These are phyloP conservation scores for Oryza australiensis DNA, from an alignment of 176 grass and related monocot genomes.

Conservation along the genomic window DNA sequence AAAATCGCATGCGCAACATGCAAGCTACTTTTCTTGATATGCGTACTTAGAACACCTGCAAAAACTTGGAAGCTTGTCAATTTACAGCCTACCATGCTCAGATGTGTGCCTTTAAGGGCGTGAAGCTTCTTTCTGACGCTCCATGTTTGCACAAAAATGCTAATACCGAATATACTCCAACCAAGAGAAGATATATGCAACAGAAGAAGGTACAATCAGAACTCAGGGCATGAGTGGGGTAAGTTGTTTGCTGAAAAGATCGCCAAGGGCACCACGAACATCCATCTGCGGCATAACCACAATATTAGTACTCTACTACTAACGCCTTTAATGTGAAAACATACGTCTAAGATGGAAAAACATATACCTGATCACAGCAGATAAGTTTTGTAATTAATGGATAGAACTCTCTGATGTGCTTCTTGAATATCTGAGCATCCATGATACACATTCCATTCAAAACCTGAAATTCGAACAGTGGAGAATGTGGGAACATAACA, in stretches of 20 bases:
- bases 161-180: slow-evolving; percentile 34
- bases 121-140: slow-evolving; percentile 33
- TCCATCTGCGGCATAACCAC: slow-evolving; percentile 74
- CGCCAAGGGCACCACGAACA: slow-evolving; percentile 80
- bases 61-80: slow-evolving; percentile 28
- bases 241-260: slow-evolving; percentile 93
- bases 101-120: slow-evolving; percentile 19
- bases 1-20: slow-evolving; percentile 27
- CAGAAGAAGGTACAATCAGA: slow-evolving; percentile 22
- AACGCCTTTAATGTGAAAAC: background rate
- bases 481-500: slow-evolving; percentile 10
- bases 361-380: slow-evolving; percentile 92
- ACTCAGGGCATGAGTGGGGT: slow-evolving; percentile 71
- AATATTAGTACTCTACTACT: background rate
- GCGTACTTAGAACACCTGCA: slow-evolving; percentile 14
- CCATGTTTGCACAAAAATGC: slow-evolving; percentile 43
- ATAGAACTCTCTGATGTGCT: slow-evolving; percentile 91
- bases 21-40: slow-evolving; percentile 26
- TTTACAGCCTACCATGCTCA: slow-evolving; percentile 34
- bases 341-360: background rate
- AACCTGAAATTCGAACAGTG: slow-evolving; percentile 62
- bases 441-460: slow-evolving; percentile 93
- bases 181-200: slow-evolving; percentile 46
- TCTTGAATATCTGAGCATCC: slow-evolving; percentile 92
- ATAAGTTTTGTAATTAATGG: slow-evolving; percentile 99